These are phyloP conservation scores for Oryza glaberrima DNA, from an alignment of 176 grass and related monocot species.

Conservation along the genomic window DNA sequence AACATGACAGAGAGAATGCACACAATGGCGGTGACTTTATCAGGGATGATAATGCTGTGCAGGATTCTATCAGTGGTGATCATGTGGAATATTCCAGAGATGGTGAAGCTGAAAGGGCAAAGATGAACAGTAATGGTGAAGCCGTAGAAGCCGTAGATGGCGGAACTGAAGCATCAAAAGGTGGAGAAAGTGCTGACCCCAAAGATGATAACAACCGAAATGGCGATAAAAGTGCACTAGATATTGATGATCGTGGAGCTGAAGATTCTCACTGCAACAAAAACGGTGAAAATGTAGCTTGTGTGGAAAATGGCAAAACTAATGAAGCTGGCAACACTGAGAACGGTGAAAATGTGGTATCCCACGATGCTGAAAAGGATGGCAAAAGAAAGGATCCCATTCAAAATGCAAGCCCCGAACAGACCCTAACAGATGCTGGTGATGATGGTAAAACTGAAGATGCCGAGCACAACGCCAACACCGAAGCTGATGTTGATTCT, in stretches of 20 bases:
- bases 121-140: not conserved
- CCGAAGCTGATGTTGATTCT: constrained; percentile 31
- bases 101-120: constrained; percentile 18
- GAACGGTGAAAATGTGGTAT: not conserved
- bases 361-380: not conserved
- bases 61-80: not conserved
- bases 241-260: not conserved
- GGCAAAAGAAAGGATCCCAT: not conserved
- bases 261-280: not conserved
- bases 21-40: not conserved
- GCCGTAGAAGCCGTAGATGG: constrained; percentile 39
- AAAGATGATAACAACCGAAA: constrained; percentile 1
- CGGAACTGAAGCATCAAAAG: not conserved
- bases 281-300: not conserved
- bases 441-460: constrained; percentile 26
- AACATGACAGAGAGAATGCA: constrained; percentile 10
- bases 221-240: constrained; percentile 15
- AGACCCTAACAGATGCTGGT: not conserved
- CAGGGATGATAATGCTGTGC: constrained; percentile 6
- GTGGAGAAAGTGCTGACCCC: constrained; percentile 24
- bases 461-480: constrained; percentile 8
- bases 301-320: constrained; percentile 28
- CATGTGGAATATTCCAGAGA: not conserved
- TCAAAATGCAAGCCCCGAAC: constrained; percentile 7
- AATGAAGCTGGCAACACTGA: constrained; percentile 15